phyloP scores from a whole-genome alignment of 345 rosid species.

The Corchorus olitorius region DNA sequence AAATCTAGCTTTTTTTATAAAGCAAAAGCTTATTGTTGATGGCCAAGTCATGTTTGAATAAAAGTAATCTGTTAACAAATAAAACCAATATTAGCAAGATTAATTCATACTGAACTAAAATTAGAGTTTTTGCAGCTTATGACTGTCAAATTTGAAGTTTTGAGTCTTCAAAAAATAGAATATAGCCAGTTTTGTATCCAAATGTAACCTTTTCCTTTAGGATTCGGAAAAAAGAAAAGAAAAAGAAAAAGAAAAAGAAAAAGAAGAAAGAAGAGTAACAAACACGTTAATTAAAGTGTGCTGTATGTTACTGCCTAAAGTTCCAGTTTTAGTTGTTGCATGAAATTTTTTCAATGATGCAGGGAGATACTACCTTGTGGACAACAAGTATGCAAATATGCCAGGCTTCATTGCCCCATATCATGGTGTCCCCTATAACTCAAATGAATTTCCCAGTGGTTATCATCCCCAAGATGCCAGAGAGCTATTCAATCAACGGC shows the following conservation, averaged over 20 bases:
- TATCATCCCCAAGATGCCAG: constrained; percentile 63
- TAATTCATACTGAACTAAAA: not conserved
- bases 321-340: not conserved
- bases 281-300: not conserved
- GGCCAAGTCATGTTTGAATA: not conserved
- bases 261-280: too few species aligned
- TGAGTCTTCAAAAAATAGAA: not conserved
- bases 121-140: not conserved
- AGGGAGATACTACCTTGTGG: constrained; percentile 88
- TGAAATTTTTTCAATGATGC: constrained; percentile 27
- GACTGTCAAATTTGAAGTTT: not conserved
- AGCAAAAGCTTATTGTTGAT: not conserved
- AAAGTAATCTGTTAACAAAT: not conserved
- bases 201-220: not conserved
- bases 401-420: constrained; percentile 85
- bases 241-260: too few species aligned
- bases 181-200: not conserved
- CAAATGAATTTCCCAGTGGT: constrained; percentile 40
- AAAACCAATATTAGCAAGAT: not conserved
- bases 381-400: constrained; percentile 58
- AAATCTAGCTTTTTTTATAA: not conserved
- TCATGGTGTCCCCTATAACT: constrained; percentile 40
- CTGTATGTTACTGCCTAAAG: constrained; percentile 12
- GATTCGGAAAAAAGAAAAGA: too few species aligned
- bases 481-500: constrained; percentile 81